Percentiles rank a stretch among this genome's conserved stretches.
phyloP scores from a whole-genome alignment of 2,329 filamentous ascomycete species.

The Sporothrix mexicana region DNA sequence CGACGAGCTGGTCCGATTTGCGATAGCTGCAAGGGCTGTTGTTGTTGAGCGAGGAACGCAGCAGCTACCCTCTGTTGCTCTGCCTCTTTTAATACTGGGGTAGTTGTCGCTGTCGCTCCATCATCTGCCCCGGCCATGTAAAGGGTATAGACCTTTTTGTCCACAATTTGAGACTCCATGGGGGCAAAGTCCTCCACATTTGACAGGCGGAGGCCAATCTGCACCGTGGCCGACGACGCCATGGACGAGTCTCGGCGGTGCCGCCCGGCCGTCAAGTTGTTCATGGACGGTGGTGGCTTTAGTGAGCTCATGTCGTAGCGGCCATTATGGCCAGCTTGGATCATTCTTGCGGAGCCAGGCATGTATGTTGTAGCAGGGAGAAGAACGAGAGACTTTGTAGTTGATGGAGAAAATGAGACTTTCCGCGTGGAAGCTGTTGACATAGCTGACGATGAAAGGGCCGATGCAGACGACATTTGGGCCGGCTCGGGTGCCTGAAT shows the following conservation, averaged over 20 bases:
- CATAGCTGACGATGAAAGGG: constrained; percentile 16
- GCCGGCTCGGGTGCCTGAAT: constrained; percentile 43
- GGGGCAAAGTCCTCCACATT: constrained; percentile 59
- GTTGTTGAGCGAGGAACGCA: constrained; percentile 6
- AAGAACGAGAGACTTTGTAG: constrained; percentile 46
- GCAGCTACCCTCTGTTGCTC: constrained; percentile 11
- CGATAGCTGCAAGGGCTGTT: constrained; percentile 11
- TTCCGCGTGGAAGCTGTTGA: constrained; percentile 41
- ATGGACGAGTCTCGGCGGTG: constrained; percentile 66
- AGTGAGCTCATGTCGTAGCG: constrained; percentile 42
- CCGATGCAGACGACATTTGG: constrained; percentile 40
- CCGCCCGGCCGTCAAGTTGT: constrained; percentile 49
- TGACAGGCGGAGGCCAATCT: constrained; percentile 73
- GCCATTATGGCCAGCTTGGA: neutral
- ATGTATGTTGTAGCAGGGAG: constrained; percentile 58
- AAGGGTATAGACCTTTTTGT: constrained; percentile 48
- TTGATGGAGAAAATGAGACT: constrained; percentile 49
- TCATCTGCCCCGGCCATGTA: constrained; percentile 36
- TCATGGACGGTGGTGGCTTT: constrained; percentile 53
- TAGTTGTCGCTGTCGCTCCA: neutral
- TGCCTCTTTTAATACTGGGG: constrained; percentile 8
- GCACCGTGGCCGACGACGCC: constrained; percentile 70
- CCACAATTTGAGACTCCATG: constrained; percentile 43
- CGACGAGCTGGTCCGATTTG: constrained; percentile 13
- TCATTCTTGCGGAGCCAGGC: constrained; percentile 36